Percentiles rank a stretch among this genome's conserved stretches.
Conservation (phyloP, 441 rosid species). For the Pelargonium exstipulatum region DNA sequence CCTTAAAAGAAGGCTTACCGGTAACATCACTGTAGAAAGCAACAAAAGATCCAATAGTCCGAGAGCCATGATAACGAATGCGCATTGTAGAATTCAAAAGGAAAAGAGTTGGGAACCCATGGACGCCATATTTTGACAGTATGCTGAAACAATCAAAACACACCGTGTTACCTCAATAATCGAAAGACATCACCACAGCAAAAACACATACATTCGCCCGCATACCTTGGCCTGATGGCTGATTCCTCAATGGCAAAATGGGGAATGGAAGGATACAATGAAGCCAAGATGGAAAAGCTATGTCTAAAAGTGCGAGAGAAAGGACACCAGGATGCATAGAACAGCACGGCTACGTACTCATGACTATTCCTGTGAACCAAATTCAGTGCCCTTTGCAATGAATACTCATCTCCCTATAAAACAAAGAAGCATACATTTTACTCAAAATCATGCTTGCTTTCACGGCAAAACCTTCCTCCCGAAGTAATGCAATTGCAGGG, state of each 20-base stretch:
- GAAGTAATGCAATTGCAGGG: not conserved
- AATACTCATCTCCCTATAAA: slow-evolving; percentile 76
- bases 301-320: slow-evolving; percentile 73
- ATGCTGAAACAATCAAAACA: slow-evolving; percentile 43
- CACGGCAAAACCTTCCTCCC: not conserved
- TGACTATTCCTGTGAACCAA: slow-evolving; percentile 51
- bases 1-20: slow-evolving; percentile 38
- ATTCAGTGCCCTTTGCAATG: slow-evolving; percentile 57
- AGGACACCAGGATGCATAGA: slow-evolving; percentile 95
- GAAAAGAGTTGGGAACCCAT: slow-evolving; percentile 81
- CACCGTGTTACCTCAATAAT: not conserved
- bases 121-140: slow-evolving; percentile 86
- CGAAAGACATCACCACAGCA: not conserved
- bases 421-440: slow-evolving; percentile 8
- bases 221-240: slow-evolving; percentile 74
- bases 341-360: slow-evolving; percentile 69
- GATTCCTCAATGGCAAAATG: slow-evolving; percentile 82
- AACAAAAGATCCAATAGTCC: slow-evolving; percentile 62
- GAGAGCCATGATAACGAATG: slow-evolving; percentile 54
- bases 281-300: slow-evolving; percentile 53
- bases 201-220: not conserved
- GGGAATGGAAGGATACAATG: slow-evolving; percentile 56
- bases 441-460: slow-evolving; percentile 11
- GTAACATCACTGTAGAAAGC: slow-evolving; percentile 62
- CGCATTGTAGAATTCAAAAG: slow-evolving; percentile 71